Conservation (phyloP, 208 protist species). For the Plasmodiophora brassicae region DNA sequence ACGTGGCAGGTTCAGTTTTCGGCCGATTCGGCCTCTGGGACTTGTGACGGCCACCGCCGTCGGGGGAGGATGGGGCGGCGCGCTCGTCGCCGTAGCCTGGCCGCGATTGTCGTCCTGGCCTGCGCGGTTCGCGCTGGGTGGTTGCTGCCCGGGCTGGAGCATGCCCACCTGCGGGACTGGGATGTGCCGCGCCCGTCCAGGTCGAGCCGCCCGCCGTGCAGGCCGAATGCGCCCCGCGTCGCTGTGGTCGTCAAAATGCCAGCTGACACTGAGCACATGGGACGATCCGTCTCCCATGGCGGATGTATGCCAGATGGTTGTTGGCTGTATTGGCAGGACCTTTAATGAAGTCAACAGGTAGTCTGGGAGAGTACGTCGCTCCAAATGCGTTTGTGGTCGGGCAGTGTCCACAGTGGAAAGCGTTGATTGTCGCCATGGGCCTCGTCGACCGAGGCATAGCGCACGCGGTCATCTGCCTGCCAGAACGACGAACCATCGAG, state of each 20-base stretch:
- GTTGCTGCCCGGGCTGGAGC: too few relatives aligned
- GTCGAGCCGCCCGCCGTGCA: background rate
- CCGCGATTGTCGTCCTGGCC: too few relatives aligned
- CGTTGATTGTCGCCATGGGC: background rate
- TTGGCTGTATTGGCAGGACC: background rate
- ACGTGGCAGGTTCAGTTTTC: too few relatives aligned
- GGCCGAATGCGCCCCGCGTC: background rate
- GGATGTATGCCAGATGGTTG: background rate
- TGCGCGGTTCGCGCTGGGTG: too few relatives aligned
- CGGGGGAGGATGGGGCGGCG: too few relatives aligned
- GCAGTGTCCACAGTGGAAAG: background rate
- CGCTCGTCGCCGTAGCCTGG: too few relatives aligned
- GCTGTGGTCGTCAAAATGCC: background rate
- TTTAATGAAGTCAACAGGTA: background rate
- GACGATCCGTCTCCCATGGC: background rate
- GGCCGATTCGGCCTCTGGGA: too few relatives aligned
- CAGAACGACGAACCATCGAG: background rate
- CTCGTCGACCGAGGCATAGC: background rate
- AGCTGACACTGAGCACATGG: background rate
- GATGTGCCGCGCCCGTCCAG: background rate
- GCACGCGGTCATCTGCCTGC: background rate
- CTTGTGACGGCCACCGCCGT: too few relatives aligned
- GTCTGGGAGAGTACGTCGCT: slow-evolving; percentile 1
- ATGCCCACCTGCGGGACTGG: background rate
- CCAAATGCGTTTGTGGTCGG: background rate